These are phyloP conservation scores for Multifurca ochricompacta DNA, from an alignment of 768 basidiomycete genomes.

Conservation along the genomic window DNA sequence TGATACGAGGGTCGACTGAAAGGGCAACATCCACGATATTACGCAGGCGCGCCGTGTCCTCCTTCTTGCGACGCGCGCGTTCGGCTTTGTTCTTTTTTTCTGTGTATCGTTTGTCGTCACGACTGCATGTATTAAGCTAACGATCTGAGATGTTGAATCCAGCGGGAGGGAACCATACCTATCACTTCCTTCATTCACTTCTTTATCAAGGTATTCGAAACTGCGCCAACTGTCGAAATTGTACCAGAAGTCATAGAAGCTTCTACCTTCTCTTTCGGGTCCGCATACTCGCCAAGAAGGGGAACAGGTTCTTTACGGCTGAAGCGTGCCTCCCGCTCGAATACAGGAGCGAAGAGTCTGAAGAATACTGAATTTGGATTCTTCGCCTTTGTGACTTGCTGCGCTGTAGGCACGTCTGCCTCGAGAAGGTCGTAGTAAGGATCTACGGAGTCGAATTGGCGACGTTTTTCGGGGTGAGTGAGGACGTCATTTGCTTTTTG, in stretches of 20 bases:
- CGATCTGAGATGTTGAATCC: background rate
- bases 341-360: slow-evolving; percentile 68
- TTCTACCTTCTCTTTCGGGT: slow-evolving; percentile 77
- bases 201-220: slow-evolving; percentile 98
- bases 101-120: slow-evolving; percentile 97
- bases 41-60: slow-evolving; percentile 87
- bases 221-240: slow-evolving; percentile 98
- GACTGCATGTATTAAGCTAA: slow-evolving; percentile 40
- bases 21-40: slow-evolving; percentile 81
- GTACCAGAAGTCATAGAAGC: slow-evolving; percentile 99
- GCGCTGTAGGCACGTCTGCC: slow-evolving; percentile 63
- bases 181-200: slow-evolving; percentile 96
- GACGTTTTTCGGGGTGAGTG: slow-evolving; percentile 74
- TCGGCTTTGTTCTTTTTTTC: slow-evolving; percentile 99
- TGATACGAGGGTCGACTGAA: slow-evolving; percentile 86
- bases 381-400: slow-evolving; percentile 45
- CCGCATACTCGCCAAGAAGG: slow-evolving; percentile 59
- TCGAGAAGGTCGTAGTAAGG: slow-evolving; percentile 65
- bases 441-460: slow-evolving; percentile 97
- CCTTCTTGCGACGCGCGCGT: slow-evolving; percentile 93
- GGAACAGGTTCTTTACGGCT: slow-evolving; percentile 81
- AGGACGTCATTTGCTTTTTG: slow-evolving; percentile 97
- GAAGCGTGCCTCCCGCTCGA: slow-evolving; percentile 89
- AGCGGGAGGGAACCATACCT: slow-evolving; percentile 43
- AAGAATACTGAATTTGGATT: slow-evolving; percentile 60